Conservation (phyloP, 169 alveolate species). For the Perkinsus marinus region DNA sequence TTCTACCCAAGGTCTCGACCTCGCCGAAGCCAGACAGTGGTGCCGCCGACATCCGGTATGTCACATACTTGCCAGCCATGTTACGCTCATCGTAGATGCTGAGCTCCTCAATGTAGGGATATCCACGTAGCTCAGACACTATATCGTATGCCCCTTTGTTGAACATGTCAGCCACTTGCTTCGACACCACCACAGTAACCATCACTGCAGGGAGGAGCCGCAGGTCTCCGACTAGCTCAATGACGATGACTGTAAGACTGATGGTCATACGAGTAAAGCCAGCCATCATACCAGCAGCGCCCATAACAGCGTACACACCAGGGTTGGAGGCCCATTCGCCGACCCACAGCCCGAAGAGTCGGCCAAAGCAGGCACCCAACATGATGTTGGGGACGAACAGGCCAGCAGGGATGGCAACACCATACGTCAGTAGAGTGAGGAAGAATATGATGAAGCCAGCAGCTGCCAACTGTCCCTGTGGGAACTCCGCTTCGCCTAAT, state of each 20-base stretch:
- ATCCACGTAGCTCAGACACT: neutral
- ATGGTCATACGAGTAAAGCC: neutral
- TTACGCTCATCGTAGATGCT: neutral
- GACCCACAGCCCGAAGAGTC: neutral
- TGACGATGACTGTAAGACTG: neutral
- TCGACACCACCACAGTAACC: neutral
- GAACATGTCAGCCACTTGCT: neutral
- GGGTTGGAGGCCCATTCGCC: neutral
- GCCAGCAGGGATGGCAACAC: conserved; percentile 2
- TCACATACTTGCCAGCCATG: neutral
- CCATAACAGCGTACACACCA: neutral
- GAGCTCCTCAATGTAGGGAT: neutral
- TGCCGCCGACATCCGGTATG: neutral
- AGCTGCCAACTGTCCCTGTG: neutral
- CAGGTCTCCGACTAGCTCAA: neutral
- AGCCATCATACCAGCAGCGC: neutral
- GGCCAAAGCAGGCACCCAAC: neutral
- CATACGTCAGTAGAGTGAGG: neutral
- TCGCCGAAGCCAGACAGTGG: neutral
- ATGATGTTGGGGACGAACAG: neutral
- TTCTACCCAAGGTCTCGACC: neutral
- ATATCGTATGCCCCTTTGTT: neutral
- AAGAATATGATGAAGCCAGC: neutral
- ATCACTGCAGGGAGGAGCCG: neutral
- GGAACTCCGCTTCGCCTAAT: neutral